Conservation (phyloP, 2,329 filamentous ascomycete genomes). For the Colletotrichum eleusines region DNA sequence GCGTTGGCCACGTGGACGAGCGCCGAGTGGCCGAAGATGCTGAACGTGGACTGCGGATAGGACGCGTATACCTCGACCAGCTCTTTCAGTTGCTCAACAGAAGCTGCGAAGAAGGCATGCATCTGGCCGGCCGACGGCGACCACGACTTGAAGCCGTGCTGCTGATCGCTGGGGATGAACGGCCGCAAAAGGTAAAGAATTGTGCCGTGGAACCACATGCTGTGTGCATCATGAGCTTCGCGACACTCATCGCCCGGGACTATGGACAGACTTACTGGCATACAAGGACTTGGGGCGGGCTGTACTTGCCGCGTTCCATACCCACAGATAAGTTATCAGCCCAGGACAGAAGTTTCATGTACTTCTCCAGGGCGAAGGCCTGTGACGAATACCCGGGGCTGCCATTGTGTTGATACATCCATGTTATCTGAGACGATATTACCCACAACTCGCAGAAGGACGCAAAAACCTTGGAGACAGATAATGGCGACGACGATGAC, state of each 20-base stretch:
- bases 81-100: conserved; percentile 54
- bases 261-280: conserved; percentile 50
- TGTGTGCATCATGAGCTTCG: conserved; percentile 2
- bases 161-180: conserved; percentile 31
- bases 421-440: conserved; percentile 50
- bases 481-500: not conserved
- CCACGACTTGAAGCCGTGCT: conserved; percentile 33
- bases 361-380: conserved; percentile 52
- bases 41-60: conserved; percentile 49
- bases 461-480: conserved; percentile 48
- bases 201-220: conserved; percentile 37
- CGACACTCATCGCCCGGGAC: not conserved
- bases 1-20: conserved; percentile 55
- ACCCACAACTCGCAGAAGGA: conserved; percentile 52
- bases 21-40: conserved; percentile 56
- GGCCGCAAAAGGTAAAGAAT: conserved; percentile 38
- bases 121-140: conserved; percentile 26
- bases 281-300: conserved; percentile 50
- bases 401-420: conserved; percentile 47
- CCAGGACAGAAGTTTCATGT: conserved; percentile 54
- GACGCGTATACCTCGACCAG: conserved; percentile 53
- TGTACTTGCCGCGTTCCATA: conserved; percentile 46
- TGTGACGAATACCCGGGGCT: conserved; percentile 38
- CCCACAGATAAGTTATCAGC: conserved; percentile 49
- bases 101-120: conserved; percentile 49